Percentiles rank a stretch among this genome's conserved stretches.
phyloP scores from a whole-genome alignment of 176 grass and related monocot species.

The Raddia distichophylla region DNA sequence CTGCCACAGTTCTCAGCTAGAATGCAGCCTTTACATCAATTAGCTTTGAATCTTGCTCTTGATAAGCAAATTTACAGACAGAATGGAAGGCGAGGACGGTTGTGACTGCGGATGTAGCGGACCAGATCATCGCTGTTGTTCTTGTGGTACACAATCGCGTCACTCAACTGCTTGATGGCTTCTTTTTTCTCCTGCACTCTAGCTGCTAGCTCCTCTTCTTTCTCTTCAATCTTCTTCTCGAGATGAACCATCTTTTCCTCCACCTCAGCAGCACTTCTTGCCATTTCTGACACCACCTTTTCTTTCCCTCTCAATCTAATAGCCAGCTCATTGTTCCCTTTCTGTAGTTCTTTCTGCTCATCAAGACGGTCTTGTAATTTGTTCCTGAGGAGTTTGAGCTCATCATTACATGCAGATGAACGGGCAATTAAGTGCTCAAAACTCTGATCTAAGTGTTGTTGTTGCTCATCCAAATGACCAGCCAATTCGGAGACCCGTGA shows the following conservation, averaged over 20 bases:
- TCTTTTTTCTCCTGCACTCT: slow-evolving; percentile 85
- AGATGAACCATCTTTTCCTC: slow-evolving; percentile 53
- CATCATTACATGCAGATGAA: slow-evolving; percentile 48
- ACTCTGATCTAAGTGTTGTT: slow-evolving; percentile 41
- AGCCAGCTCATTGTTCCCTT: slow-evolving; percentile 40
- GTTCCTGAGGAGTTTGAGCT: slow-evolving; percentile 52
- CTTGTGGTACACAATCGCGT: slow-evolving; percentile 74
- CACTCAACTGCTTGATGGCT: slow-evolving; percentile 85
- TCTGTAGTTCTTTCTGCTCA: slow-evolving; percentile 57
- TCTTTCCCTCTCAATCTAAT: slow-evolving; percentile 49
- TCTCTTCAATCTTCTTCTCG: slow-evolving; percentile 56
- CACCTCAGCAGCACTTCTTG: slow-evolving; percentile 1
- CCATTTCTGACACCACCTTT: slow-evolving; percentile 41
- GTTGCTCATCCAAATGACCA: slow-evolving; percentile 49
- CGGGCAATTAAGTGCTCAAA: slow-evolving; percentile 29
- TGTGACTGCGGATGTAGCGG: slow-evolving; percentile 48
- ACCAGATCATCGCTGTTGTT: slow-evolving; percentile 64
- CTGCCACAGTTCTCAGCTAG: background rate
- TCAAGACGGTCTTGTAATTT: slow-evolving; percentile 49
- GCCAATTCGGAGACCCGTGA: slow-evolving; percentile 42
- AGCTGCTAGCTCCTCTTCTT: slow-evolving; percentile 60
- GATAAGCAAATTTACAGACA: slow-evolving; percentile 45
- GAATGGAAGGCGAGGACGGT: slow-evolving; percentile 47
- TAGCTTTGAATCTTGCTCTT: background rate
- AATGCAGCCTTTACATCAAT: slow-evolving; percentile 35